phyloP scores from a whole-genome alignment of 495 filamentous ascomycete genomes.

The Aspergillus incahuasiensis region DNA sequence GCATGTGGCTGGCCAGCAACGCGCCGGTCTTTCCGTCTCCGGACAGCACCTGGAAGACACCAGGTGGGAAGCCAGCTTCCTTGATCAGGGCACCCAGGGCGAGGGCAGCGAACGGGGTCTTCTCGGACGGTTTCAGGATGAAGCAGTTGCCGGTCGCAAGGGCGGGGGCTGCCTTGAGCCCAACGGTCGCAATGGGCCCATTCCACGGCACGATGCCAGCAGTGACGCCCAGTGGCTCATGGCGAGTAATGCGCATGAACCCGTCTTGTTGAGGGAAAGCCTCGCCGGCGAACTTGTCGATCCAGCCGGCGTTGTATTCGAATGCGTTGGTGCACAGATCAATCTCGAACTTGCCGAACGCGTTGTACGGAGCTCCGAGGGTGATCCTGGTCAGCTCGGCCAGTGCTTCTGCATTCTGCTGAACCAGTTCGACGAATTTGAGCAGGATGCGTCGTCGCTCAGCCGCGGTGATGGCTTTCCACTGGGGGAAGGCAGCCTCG shows the following conservation, averaged over 20 bases:
- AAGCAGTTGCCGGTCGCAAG: slow-evolving; percentile 84
- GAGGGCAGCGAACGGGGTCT: slow-evolving; percentile 86
- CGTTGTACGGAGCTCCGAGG: slow-evolving; percentile 4
- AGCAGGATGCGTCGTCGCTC: slow-evolving; percentile 28
- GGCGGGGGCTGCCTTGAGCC: slow-evolving; percentile 77
- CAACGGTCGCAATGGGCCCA: slow-evolving; percentile 91
- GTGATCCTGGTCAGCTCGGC: neutral
- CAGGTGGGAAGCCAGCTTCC: slow-evolving; percentile 75
- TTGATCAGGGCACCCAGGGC: slow-evolving; percentile 77
- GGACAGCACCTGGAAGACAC: slow-evolving; percentile 79
- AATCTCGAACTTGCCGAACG: slow-evolving; percentile 43
- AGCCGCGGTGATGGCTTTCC: neutral
- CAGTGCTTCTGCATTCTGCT: neutral
- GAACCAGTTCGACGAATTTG: slow-evolving; percentile 11
- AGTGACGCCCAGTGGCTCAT: slow-evolving; percentile 81
- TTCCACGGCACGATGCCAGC: slow-evolving; percentile 93
- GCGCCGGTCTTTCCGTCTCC: slow-evolving; percentile 68
- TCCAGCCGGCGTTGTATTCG: slow-evolving; percentile 46
- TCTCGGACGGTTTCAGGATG: slow-evolving; percentile 85
- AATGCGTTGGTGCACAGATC: slow-evolving; percentile 58
- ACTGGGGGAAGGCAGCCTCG: slow-evolving; percentile 39
- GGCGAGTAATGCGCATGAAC: slow-evolving; percentile 91
- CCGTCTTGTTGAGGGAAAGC: slow-evolving; percentile 73
- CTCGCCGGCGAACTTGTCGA: slow-evolving; percentile 43
- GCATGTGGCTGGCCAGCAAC: slow-evolving; percentile 87